These are phyloP conservation scores for Cytidiella melzeri DNA, from an alignment of 768 basidiomycete genomes.

Conservation along the genomic window DNA sequence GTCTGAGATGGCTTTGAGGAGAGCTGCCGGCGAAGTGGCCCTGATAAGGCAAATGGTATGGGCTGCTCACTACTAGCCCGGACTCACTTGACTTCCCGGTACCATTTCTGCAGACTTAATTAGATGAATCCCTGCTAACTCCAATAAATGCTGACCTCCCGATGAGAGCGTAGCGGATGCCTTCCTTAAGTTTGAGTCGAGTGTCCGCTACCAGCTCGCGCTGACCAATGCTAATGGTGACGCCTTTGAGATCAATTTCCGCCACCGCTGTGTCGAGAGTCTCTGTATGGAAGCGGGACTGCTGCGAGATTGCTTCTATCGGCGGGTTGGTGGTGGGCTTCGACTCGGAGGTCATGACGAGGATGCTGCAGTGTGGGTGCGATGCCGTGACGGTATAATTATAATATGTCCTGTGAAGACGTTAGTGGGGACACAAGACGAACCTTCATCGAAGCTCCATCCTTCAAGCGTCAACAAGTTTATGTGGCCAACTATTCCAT, in stretches of 20 bases:
- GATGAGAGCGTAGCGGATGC: constrained; percentile 46
- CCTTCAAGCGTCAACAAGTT: too few species aligned
- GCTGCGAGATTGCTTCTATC: constrained; percentile 38
- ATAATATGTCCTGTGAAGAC: too few species aligned
- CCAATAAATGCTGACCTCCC: constrained; percentile 23
- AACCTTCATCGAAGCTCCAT: too few species aligned
- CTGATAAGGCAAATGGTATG: background rate
- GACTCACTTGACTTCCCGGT: constrained; percentile 11
- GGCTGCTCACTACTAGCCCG: background rate
- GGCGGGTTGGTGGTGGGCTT: background rate
- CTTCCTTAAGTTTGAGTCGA: constrained; percentile 44
- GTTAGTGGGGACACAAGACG: too few species aligned
- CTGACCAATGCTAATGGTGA: constrained; percentile 45
- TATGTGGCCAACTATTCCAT: too few species aligned
- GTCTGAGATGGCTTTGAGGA: constrained; percentile 8
- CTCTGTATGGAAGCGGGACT: constrained; percentile 44
- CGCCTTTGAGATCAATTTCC: constrained; percentile 49
- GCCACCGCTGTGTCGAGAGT: constrained; percentile 31
- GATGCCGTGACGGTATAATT: too few species aligned
- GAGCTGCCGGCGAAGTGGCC: constrained; percentile 1
- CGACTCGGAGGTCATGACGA: too few species aligned
- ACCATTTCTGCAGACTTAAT: constrained; percentile 7
- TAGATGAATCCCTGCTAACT: background rate
- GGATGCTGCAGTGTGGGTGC: too few species aligned
- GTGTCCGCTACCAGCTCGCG: constrained; percentile 47